A percentile compares a stretch with the other conserved stretches of the same genome.
These are phyloP conservation scores for Cladosporium velox DNA, from an alignment of 2,329 filamentous ascomycete species.

Conservation along the genomic window DNA sequence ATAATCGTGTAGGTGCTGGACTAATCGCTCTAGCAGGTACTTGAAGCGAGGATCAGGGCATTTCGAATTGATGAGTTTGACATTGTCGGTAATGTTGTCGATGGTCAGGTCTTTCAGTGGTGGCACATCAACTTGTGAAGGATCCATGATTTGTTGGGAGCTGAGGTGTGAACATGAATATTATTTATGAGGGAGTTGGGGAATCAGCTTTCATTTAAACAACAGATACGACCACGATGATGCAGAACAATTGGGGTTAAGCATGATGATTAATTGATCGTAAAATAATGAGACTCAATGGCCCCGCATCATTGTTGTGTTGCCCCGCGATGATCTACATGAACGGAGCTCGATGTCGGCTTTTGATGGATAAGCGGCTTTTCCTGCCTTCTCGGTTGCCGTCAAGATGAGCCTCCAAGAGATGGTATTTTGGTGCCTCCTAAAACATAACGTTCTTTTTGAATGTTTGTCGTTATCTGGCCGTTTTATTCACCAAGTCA, in stretches of 20 bases:
- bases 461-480: background rate
- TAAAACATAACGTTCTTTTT: background rate
- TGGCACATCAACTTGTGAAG: conserved; percentile 49
- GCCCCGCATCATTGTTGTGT: conserved; percentile 15
- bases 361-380: conserved; percentile 14
- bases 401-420: background rate
- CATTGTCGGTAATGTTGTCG: conserved; percentile 79
- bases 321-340: conserved; percentile 5
- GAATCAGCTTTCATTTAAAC: background rate
- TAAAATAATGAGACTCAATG: background rate
- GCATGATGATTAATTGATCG: background rate
- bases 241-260: background rate
- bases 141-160: conserved; percentile 42
- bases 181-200: accelerated
- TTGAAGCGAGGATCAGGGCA: conserved; percentile 65
- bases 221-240: background rate
- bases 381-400: conserved; percentile 8
- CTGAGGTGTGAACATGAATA: background rate
- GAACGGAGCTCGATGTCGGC: conserved; percentile 10
- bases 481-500: background rate
- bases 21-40: conserved; percentile 72
- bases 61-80: conserved; percentile 72
- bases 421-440: background rate
- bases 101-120: conserved; percentile 70
- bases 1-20: conserved; percentile 79